Conservation (phyloP, 2,329 filamentous ascomycete genomes). For the Bipolaris zeicola region DNA sequence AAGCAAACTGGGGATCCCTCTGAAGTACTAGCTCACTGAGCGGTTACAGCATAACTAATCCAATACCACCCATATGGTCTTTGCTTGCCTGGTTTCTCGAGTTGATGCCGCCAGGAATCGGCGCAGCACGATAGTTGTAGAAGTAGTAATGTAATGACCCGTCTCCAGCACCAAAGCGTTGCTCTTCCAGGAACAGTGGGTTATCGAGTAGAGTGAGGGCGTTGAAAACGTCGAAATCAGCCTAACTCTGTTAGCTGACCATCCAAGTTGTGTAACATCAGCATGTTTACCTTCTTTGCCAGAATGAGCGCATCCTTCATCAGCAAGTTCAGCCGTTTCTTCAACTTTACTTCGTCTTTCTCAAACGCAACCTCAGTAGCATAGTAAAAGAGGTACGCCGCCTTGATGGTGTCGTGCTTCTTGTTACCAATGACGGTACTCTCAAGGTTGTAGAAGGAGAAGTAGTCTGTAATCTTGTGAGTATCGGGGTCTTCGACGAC, state of each 20-base stretch:
- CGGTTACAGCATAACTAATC: slow-evolving; percentile 77
- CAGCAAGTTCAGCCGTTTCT: slow-evolving; percentile 78
- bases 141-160: slow-evolving; percentile 96
- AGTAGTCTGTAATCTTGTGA: slow-evolving; percentile 90
- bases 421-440: slow-evolving; percentile 85
- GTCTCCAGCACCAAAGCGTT: slow-evolving; percentile 94
- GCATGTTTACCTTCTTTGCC: slow-evolving; percentile 69
- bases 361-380: slow-evolving; percentile 79
- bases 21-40: background rate
- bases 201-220: slow-evolving; percentile 94
- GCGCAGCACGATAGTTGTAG: slow-evolving; percentile 91
- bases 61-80: slow-evolving; percentile 81
- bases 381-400: slow-evolving; percentile 98
- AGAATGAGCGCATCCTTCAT: slow-evolving; percentile 85
- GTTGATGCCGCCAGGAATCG: slow-evolving; percentile 85
- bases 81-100: slow-evolving; percentile 77
- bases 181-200: slow-evolving; percentile 86
- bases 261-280: background rate
- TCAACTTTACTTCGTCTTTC: slow-evolving; percentile 64
- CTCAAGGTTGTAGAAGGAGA: slow-evolving; percentile 95
- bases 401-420: slow-evolving; percentile 79
- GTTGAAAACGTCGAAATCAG: slow-evolving; percentile 95
- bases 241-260: slow-evolving; percentile 44
- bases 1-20: background rate
- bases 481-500: slow-evolving; percentile 76